Percentiles rank a stretch among this genome's conserved stretches.
phyloP scores from a whole-genome alignment of 768 basidiomycete genomes.

The Termitomyces bulborhizus region DNA sequence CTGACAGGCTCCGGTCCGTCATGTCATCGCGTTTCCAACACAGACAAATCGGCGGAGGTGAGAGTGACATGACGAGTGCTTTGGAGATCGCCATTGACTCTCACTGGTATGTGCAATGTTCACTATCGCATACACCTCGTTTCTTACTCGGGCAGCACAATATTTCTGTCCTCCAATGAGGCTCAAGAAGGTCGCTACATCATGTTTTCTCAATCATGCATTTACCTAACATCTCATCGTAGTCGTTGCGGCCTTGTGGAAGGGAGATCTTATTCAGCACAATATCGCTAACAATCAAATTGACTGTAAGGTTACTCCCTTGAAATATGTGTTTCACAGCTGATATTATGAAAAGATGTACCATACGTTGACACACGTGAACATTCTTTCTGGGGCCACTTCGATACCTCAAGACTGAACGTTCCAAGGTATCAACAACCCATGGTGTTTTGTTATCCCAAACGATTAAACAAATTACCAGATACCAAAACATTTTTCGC shows the following conservation, averaged over 20 bases:
- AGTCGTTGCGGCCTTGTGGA: conserved; percentile 84
- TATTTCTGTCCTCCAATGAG: conserved; percentile 82
- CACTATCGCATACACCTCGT: background rate
- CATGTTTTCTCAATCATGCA: background rate
- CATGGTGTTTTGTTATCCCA: background rate
- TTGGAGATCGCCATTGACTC: conserved; percentile 92
- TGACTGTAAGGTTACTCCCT: conserved; percentile 47
- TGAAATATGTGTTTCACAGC: background rate
- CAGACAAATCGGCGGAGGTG: conserved; percentile 67
- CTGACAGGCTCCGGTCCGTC: conserved; percentile 58
- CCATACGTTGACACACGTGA: conserved; percentile 53
- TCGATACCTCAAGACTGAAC: conserved; percentile 71
- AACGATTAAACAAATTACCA: conserved; percentile 17
- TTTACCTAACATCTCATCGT: background rate
- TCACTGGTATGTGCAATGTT: conserved; percentile 51
- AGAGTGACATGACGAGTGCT: conserved; percentile 67
- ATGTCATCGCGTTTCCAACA: conserved; percentile 79
- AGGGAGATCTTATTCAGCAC: conserved; percentile 73
- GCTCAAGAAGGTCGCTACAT: conserved; percentile 63
- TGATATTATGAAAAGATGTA: conserved; percentile 42
- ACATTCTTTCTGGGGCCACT: conserved; percentile 57
- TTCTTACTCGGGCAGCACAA: conserved; percentile 40
- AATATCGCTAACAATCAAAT: conserved; percentile 72
- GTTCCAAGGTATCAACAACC: conserved; percentile 56
- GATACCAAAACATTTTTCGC: conserved; percentile 84